phyloP scores from a whole-genome alignment of 2,329 filamentous ascomycete species.

The Cordyceps tenuipes region DNA sequence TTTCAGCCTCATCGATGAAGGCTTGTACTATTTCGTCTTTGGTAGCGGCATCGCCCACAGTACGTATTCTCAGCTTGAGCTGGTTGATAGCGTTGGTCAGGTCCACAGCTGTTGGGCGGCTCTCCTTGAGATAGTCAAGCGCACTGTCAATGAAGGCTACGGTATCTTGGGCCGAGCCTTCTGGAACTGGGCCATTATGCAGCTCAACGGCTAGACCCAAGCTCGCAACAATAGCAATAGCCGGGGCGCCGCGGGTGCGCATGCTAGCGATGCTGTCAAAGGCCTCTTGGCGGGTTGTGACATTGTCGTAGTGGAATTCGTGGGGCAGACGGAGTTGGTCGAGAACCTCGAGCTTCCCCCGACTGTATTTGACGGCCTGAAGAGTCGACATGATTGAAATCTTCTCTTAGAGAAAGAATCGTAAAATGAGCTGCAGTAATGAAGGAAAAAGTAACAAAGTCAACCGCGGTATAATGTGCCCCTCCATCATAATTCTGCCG shows the following conservation, averaged over 20 bases:
- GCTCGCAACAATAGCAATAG: conserved; percentile 95
- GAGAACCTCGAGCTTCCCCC: conserved; percentile 65
- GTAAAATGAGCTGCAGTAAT: not conserved
- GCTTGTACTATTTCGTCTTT: conserved; percentile 51
- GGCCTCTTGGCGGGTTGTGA: conserved; percentile 63
- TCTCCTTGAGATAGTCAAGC: conserved; percentile 79
- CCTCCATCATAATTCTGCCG: conserved; percentile 18
- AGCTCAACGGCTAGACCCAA: conserved; percentile 83
- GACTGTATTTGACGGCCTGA: conserved; percentile 68
- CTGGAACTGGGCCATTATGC: conserved; percentile 40
- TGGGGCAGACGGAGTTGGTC: conserved; percentile 80
- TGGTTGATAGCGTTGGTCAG: conserved; percentile 81
- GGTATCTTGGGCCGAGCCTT: conserved; percentile 43
- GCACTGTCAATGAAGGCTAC: conserved; percentile 66
- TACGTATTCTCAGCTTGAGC: conserved; percentile 57
- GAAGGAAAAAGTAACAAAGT: not conserved
- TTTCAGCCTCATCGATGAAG: conserved; percentile 74
- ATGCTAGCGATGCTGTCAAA: conserved; percentile 79
- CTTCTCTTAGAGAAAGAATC: conserved; percentile 22
- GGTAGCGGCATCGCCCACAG: conserved; percentile 33
- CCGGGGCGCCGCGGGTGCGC: conserved; percentile 72
- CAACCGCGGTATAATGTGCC: conserved; percentile 2
- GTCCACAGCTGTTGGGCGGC: conserved; percentile 90
- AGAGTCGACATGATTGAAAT: conserved; percentile 50
- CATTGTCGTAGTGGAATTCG: conserved; percentile 67